Base-by-base conservation (phyloP, 768 basidiomycete genomes). In the Tricholoma bakamatsutake region DNA sequence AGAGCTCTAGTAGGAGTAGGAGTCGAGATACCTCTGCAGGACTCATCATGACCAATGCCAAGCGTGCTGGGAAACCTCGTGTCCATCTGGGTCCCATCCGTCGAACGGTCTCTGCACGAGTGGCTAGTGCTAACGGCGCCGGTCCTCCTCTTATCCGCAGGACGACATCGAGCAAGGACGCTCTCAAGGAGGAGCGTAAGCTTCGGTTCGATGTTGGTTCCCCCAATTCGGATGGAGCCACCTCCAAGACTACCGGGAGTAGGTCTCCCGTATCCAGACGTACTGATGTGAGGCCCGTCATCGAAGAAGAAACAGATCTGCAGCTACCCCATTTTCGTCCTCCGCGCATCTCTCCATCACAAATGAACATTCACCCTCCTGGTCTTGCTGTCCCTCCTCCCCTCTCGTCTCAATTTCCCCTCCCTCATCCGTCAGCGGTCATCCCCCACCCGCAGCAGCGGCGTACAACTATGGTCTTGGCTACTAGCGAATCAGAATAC, bases 131-230 rank as follows among this genome's bases (percentile, higher is more conserved):
- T 24, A 24, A 24, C 21, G 21, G 45, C 39, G 5, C 24, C n/a
- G 34, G 49, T 24, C 21, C 21, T 1, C 21, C 21, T 10, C 11
- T 39, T 52, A 54, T 39, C 40, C 50, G 5, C 24, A 27, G 34
- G 52, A 43, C 8, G 43, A 54, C 34, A 18, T 54, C 33, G 10
- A 50, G 12, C 1, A 52, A 42, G 39, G 58, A 48, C 45, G 55
- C 50, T 31, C 56, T 55, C 21, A 58, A 56, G 33, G 61, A 60
- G 1, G 62, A 57, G 43, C 61, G 67, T 17, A 43, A 43, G 21
- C 64, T 73, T 11, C 71, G 72, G 62, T 84, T 86, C 57, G 81
- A 82, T 60, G 77, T 86, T 54, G 84, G 83, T 2, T 84, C 83
- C 21, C 21, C 21, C 15, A 73, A 76, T 56, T 83, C 82, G 37